Evolutionary conservation across 2,329 filamentous ascomycete genomes (phyloP), one percentile per base, ranked within the genome.

Genomic region (Paraphoma sp.): DNA sequence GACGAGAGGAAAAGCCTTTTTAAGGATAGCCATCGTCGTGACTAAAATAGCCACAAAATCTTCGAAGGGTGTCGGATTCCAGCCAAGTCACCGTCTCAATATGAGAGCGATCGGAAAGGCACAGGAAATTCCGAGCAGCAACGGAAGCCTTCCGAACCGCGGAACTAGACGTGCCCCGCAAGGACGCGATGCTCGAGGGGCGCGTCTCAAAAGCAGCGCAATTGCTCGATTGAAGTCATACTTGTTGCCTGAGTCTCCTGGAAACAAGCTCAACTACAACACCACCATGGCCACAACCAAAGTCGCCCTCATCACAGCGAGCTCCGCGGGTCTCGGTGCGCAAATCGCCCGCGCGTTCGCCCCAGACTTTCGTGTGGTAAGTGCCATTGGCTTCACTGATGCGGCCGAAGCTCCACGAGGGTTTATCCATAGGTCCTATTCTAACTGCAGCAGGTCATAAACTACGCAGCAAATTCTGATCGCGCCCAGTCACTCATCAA

Each of bases 281-380:
- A 23, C 23, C 23, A 23, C 5, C 23, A 78, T 78, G 76, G 66
- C 75, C 23, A 64, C 71, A 1, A 78, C 78, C 53, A 81, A 79
- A 67, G 79, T 81, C 38, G 79, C 74, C n/a, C 71, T 81, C 40
- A 79, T 82, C 47, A 82, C 80, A 2, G 80, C 80, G 29, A 80
- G 79, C 52, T 79, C 80, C n/a, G 80, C 80, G 11, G 80, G 80
- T 11, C 65, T 82, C 3, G 80, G 80, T n/a, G 80, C 80, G 14
- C 77, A 80, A 58, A 78, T 82, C 38, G 80, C 80, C 30, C 76
- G 80, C 16, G 74, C 72, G 1, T 75, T 82, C 18, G 80, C 80
- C 29, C 78, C 79, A 54, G 80, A 82, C 56, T 81, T 79, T 56
- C 70, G 80, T 54, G 68, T 82, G 2, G 80, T 81, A 70, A 23